Percentiles rank a stretch among this genome's conserved stretches.
Evolutionary conservation across 2,329 filamentous ascomycete genomes (phyloP).

Genomic region (Coniella vitis): DNA sequence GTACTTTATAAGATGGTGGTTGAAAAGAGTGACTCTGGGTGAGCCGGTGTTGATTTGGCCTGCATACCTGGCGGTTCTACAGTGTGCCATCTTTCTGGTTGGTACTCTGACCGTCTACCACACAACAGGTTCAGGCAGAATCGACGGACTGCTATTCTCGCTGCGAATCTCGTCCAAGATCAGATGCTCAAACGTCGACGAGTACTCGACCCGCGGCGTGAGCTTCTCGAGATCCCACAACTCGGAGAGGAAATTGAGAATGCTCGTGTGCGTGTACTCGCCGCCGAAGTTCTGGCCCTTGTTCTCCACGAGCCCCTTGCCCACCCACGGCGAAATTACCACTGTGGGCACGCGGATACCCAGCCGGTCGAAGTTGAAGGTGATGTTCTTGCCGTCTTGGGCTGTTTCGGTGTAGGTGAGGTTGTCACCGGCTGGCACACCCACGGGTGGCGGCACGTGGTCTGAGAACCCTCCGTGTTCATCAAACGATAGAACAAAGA

Average conservation of each 20-base stretch:
- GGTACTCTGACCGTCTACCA: slow-evolving; percentile 3
- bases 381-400: slow-evolving; percentile 28
- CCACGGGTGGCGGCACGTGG: slow-evolving; percentile 35
- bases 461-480: slow-evolving; percentile 41
- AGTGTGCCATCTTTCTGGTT: too few relatives aligned
- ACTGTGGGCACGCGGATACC: slow-evolving; percentile 37
- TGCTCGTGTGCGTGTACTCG: slow-evolving; percentile 35
- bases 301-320: slow-evolving; percentile 33
- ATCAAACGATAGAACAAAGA: slow-evolving; percentile 41
- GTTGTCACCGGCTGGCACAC: slow-evolving; percentile 31
- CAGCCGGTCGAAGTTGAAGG: slow-evolving; percentile 33
- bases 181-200: slow-evolving; percentile 13
- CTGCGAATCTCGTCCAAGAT: slow-evolving; percentile 8
- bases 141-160: slow-evolving; percentile 3
- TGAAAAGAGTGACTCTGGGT: too few relatives aligned
- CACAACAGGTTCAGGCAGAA: slow-evolving; percentile 4
- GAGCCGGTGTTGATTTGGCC: too few relatives aligned
- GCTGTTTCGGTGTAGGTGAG: slow-evolving; percentile 30
- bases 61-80: neutral
- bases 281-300: slow-evolving; percentile 25
- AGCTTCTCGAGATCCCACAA: slow-evolving; percentile 27
- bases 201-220: slow-evolving; percentile 15
- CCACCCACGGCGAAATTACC: slow-evolving; percentile 37
- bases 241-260: slow-evolving; percentile 30
- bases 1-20: too few relatives aligned